A percentile compares a stretch with the other conserved stretches of the same genome.
phyloP scores from a whole-genome alignment of 495 filamentous ascomycete genomes.

The Neurospora africana region DNA sequence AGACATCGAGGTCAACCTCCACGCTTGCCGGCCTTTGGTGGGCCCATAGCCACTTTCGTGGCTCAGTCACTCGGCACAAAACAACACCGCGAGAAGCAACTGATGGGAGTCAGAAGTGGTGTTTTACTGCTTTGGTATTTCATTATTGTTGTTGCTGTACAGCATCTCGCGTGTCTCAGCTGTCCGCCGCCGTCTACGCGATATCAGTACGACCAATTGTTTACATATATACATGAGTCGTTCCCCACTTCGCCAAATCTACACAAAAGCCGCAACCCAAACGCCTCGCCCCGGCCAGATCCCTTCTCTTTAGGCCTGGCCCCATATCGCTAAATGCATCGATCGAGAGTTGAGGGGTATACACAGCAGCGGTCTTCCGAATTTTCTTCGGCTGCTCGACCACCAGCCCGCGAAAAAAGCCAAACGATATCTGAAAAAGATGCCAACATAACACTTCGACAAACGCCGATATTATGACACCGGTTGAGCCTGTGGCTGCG shows the following conservation, averaged over 20 bases:
- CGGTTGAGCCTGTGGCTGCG: slow-evolving; percentile 5
- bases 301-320: slow-evolving; percentile 8
- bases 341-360: slow-evolving; percentile 20
- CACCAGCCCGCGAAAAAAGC: not conserved
- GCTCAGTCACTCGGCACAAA: not conserved
- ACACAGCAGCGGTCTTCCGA: slow-evolving; percentile 8
- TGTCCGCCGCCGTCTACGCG: not conserved
- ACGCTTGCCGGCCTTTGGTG: not conserved
- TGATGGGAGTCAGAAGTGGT: not conserved
- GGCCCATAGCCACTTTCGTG: not conserved
- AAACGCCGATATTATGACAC: slow-evolving; percentile 1
- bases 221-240: slow-evolving; percentile 15
- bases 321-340: slow-evolving; percentile 24
- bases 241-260: slow-evolving; percentile 7
- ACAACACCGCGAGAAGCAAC: not conserved
- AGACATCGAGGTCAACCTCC: not conserved
- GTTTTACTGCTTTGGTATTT: not conserved
- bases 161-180: not conserved
- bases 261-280: slow-evolving; percentile 19
- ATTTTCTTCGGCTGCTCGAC: slow-evolving; percentile 1
- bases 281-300: slow-evolving; percentile 18
- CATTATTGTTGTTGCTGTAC: not conserved
- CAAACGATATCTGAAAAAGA: not conserved
- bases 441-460: not conserved
- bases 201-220: not conserved